Evolutionary conservation across 371 early-diverging fungal species (phyloP), one percentile per base, ranked within the genome.

Genomic region (Parasitella parasitica): DNA sequence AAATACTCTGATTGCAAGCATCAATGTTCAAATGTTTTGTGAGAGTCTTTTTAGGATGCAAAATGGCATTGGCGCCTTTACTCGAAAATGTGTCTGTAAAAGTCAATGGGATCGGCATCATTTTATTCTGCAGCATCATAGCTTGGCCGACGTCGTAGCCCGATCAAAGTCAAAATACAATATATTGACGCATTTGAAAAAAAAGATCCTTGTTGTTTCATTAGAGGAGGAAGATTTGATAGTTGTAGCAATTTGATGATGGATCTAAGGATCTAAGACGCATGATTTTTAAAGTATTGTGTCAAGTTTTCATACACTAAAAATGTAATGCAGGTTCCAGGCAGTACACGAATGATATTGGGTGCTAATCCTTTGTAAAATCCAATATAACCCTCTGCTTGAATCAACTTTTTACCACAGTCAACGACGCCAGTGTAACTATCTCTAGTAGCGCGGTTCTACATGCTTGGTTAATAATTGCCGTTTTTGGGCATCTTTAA

Each of bases 301-400:
- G 79, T 78, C 37, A 91, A 70, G 36, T 88, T 91, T 76, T 98
- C 99, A 70, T 98, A 98, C 0, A 95, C 95, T 16, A 89, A 82
- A 83, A 97, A 97, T 2, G 98, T 98, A 22, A 98, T 89, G 59
- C 93, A 91, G 4, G 97, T 96, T 5, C 97, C 97, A 0, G 99
- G 99, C 32, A 97, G 75, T 1, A 98, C 97, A 15, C 97, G 85
- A 12, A 96, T 71, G 16, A 95, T 77, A 57, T 89, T 93, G 0
- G 96, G 91, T 2, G 91, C 94, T 60, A 97, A 78, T 0, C 99
- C 99, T 75, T 96, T 96, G 85, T 97, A 97, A 66, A 98, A 97
- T 3, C 97, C 98, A 15, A 76, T 41, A 7, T 91, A 49, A 1
- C 96, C 94, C 68, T 97, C 97, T 1, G 78, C 71, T 27, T 80